Conservation (phyloP, 768 basidiomycete genomes). For the Suillus occidentalis region DNA sequence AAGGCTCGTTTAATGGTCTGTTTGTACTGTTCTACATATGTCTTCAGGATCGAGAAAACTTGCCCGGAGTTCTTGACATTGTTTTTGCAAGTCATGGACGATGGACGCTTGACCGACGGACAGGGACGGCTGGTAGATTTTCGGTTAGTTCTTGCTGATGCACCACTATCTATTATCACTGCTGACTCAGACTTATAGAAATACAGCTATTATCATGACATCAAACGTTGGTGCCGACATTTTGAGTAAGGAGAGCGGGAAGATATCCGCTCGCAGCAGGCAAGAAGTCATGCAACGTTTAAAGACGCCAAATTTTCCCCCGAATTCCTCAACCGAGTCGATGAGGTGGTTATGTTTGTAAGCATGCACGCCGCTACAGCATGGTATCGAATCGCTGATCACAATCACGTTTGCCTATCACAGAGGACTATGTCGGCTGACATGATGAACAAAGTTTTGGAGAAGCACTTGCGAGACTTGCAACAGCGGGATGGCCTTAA, state of each 20-base stretch:
- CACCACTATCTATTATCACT: not conserved
- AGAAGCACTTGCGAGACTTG: constrained; percentile 43
- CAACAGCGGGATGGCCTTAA: constrained; percentile 38
- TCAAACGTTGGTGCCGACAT: constrained; percentile 78
- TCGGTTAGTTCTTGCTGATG: not conserved
- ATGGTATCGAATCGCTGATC: constrained; percentile 29
- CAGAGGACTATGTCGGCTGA: constrained; percentile 37
- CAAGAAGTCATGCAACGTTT: constrained; percentile 67
- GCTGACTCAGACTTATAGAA: constrained; percentile 38
- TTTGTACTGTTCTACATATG: constrained; percentile 1
- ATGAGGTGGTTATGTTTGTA: constrained; percentile 69
- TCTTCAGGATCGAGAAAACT: constrained; percentile 40
- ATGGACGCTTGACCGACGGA: constrained; percentile 45
- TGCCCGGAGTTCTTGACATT: constrained; percentile 44
- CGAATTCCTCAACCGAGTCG: constrained; percentile 85
- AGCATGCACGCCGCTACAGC: constrained; percentile 12
- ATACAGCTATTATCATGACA: constrained; percentile 88
- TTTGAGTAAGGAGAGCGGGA: constrained; percentile 43
- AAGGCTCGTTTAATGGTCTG: not conserved
- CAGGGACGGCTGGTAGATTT: constrained; percentile 15
- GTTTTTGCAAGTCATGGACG: constrained; percentile 48
- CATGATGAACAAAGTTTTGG: constrained; percentile 44
- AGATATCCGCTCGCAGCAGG: constrained; percentile 50
- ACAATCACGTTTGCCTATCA: constrained; percentile 11
- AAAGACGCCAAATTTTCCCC: constrained; percentile 75